Base-by-base conservation (phyloP, 306 rosid genomes). In the Acmispon strigosus region DNA sequence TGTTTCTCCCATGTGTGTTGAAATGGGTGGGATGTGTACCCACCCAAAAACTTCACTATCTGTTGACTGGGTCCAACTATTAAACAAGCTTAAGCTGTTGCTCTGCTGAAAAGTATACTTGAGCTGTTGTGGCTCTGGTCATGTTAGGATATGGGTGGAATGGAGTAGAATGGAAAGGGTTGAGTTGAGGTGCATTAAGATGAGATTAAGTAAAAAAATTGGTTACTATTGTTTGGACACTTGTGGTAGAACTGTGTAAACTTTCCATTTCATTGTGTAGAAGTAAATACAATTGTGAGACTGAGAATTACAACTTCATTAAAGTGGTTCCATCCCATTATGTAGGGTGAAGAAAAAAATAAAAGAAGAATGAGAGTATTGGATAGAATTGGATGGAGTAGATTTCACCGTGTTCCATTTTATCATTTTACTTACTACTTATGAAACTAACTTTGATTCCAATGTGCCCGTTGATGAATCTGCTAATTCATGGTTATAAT, bases 41-140 rank as follows among this genome's bases (percentile, higher is more conserved):
- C 27, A 13, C 2, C 7, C 20, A 67, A 10, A 10, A 16, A 37
- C 41, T 22, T 54, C 10, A 24, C 24, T 42, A 1, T n/a, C 8
- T 32, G 16, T 47, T 80, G 74, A 74, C 64, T 74, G n/a, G 56
- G 68, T 74, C 78, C 57, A 61, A 43, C 6, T 49, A 32, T 69
- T 37, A n/a, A 69, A 70, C 29, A 15, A 17, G 59, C 47, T 62
- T 6, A 39, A 57, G 2, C 47, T 37, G 4, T 58, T 68, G 37
- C n/a, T 13, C 10, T 19, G 19, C 14, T 75, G 55, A 54, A 32
- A 13, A 65, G 42, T 55, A 15, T 15, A 15, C 13, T 16, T 63
- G 8, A 19, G 55, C 19, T 53, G 65, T 74, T 52, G 4, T 24
- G 10, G 10, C 20, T 45, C 14, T 4, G 41, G 15, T 47, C 27